Base-by-base conservation (phyloP, 1,284 basidiomycete genomes). In the Chalciporus sp. region DNA sequence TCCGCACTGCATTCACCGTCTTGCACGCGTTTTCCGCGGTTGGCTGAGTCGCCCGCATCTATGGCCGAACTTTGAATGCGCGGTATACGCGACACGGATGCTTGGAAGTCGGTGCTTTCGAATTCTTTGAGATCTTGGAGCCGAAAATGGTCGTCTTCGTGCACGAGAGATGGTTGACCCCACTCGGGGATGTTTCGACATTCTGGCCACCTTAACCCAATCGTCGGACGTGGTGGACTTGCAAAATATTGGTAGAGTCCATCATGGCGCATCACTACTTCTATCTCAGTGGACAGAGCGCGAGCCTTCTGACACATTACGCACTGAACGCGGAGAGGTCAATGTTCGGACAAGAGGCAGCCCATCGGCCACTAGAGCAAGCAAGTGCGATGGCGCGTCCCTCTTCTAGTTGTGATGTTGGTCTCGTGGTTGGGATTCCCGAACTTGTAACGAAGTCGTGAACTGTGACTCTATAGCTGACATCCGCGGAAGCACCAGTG, bases 51-150 rank as follows among this genome's bases (percentile, higher is more conserved):
- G 1, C 17, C 17, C 9, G 16, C 4, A 16, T 1, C 33, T 7
- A 6, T 17, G 28, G 41, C 27, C 8, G 29, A 19, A 14, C n/a
- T 29, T 19, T 19, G 43, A 19, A 26, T 4, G 41, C n/a, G 26
- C 45, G 33, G 12, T 16, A 4, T 12, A 48, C 23, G 42, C 43
- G 49, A 41, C 39, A 28, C 9, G 31, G 43, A 48, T 28, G 26
- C 2, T 37, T 56, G 51, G 40, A 67, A 56, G 49, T 66, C 54
- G 23, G 68, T 68, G 6, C 54, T 68, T 42, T 69, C 46, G 53
- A 83, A 83, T 16, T 78, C 76, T 48, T 75, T 73, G 45, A 83
- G 69, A 20, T 74, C 70, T 17, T 66, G 54, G 11, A 78, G 42
- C 33, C 52, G 58, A 49, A 70, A 74, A 27, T 71, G 33, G 40